phyloP scores from a whole-genome alignment of 1,284 basidiomycete species.

The Irpex sp. region DNA sequence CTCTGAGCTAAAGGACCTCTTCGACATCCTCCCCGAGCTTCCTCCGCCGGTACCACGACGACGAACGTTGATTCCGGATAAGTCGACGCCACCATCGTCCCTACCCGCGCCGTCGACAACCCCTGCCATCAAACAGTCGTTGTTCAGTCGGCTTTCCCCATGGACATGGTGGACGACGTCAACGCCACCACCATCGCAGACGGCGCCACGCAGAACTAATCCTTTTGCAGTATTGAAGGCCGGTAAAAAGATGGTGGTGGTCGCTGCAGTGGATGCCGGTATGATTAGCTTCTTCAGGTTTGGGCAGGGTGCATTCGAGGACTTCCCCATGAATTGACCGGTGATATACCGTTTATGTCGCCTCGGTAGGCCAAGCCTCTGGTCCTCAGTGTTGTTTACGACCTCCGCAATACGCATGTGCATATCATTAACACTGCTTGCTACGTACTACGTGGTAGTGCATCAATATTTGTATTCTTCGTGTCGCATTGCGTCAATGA shows the following conservation, averaged over 20 bases:
- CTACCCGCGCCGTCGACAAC: not conserved
- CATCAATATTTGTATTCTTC: not conserved
- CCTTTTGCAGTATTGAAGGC: conserved; percentile 79
- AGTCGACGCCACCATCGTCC: not conserved
- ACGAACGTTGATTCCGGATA: conserved; percentile 11
- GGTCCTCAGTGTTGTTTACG: too few relatives aligned
- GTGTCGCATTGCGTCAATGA: not conserved
- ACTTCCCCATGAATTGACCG: conserved; percentile 58
- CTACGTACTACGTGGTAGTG: not conserved
- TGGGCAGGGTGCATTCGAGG: conserved; percentile 81
- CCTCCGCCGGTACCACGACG: conserved; percentile 27
- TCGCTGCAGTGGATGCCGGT: conserved; percentile 90
- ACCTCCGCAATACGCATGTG: too few relatives aligned
- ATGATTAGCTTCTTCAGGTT: conserved; percentile 89
- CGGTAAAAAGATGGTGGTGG: conserved; percentile 81
- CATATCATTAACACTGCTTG: too few relatives aligned
- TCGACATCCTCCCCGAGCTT: conserved; percentile 62
- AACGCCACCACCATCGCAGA: conserved; percentile 6
- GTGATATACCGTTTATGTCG: not conserved
- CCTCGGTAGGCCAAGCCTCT: too few relatives aligned
- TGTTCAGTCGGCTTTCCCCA: conserved; percentile 11
- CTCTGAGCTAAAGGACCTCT: conserved; percentile 62
- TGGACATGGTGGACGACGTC: conserved; percentile 16
- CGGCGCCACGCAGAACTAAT: conserved; percentile 32
- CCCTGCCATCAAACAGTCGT: conserved; percentile 1